A percentile compares a stretch with the other conserved stretches of the same genome.
These are phyloP conservation scores for Amanita subjunquillea DNA, from an alignment of 768 basidiomycete genomes.

Conservation along the genomic window DNA sequence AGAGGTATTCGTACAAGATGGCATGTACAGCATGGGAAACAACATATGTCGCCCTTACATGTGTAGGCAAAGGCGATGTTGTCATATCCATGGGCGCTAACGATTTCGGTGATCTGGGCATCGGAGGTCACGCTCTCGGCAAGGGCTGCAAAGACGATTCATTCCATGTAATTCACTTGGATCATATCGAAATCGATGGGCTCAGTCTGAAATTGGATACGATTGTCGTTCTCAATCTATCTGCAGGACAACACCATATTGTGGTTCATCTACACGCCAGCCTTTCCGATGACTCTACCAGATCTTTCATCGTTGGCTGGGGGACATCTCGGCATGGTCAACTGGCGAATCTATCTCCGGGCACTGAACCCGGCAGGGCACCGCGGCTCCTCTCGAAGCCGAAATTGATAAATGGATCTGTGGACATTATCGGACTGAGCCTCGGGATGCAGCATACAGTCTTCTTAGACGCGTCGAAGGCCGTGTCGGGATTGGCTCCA, in stretches of 20 bases:
- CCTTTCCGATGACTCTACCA: slow-evolving; percentile 11
- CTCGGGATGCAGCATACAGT: slow-evolving; percentile 35
- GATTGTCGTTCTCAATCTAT: slow-evolving; percentile 31
- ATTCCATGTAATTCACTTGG: slow-evolving; percentile 33
- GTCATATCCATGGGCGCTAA: slow-evolving; percentile 76
- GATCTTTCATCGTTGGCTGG: slow-evolving; percentile 56
- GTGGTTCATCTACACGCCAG: slow-evolving; percentile 31
- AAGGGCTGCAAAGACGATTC: slow-evolving; percentile 10
- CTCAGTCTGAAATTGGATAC: slow-evolving; percentile 12
- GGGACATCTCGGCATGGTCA: slow-evolving; percentile 81
- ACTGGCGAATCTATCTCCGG: slow-evolving; percentile 35
- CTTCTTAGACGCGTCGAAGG: slow-evolving; percentile 48
- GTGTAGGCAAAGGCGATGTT: slow-evolving; percentile 30
- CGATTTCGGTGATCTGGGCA: slow-evolving; percentile 76
- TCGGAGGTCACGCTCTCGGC: slow-evolving; percentile 21
- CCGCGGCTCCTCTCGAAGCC: slow-evolving; percentile 16
- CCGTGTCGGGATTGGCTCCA: slow-evolving; percentile 51
- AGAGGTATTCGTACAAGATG: slow-evolving; percentile 31
- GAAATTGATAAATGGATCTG: slow-evolving; percentile 19
- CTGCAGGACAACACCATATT: slow-evolving; percentile 67
- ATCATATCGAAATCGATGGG: slow-evolving; percentile 22
- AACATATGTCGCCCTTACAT: slow-evolving; percentile 56
- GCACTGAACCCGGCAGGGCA: slow-evolving; percentile 17
- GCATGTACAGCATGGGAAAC: slow-evolving; percentile 81
- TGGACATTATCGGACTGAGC: slow-evolving; percentile 21